Percentiles rank a stretch among this genome's conserved stretches.
Conservation (phyloP, 495 filamentous ascomycete genomes). For the Penicillium robsamsonii region DNA sequence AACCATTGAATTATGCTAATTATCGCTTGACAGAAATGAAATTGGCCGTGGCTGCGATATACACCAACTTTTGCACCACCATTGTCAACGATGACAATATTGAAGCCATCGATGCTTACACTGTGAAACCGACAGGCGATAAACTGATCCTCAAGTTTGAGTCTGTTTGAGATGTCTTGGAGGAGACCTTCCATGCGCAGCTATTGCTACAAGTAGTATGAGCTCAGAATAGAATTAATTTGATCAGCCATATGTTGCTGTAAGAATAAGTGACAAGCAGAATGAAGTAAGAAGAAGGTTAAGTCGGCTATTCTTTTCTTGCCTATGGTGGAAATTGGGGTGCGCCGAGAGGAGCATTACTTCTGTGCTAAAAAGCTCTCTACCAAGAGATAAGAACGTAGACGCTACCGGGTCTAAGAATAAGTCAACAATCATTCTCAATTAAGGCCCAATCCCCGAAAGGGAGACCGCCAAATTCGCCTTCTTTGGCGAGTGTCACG, state of each 20-base stretch:
- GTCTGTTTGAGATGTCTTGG: conserved; percentile 7
- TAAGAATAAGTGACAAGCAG: not conserved
- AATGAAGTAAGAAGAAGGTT: not conserved
- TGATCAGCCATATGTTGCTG: not conserved
- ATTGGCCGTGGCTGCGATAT: conserved; percentile 54
- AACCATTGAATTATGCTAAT: conserved; percentile 5
- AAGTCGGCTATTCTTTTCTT: too few relatives aligned
- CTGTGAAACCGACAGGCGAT: conserved; percentile 52
- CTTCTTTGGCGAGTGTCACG: too few relatives aligned
- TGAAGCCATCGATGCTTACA: conserved; percentile 66
- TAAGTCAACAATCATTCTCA: too few relatives aligned
- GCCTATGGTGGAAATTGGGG: too few relatives aligned
- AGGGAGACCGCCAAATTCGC: too few relatives aligned
- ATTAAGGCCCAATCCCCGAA: too few relatives aligned
- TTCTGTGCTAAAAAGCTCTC: too few relatives aligned
- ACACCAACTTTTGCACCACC: conserved; percentile 63
- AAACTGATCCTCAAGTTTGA: conserved; percentile 48
- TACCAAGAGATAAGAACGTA: too few relatives aligned
- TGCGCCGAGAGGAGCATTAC: too few relatives aligned
- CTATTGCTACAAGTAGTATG: not conserved
- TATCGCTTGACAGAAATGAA: conserved; percentile 41
- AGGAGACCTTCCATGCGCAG: not conserved
- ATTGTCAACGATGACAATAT: conserved; percentile 56
- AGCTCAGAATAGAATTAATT: conserved; percentile 24
- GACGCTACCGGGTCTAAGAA: too few relatives aligned